phyloP scores from a whole-genome alignment of 106 monocot genomes.

The Acorus calamus region DNA sequence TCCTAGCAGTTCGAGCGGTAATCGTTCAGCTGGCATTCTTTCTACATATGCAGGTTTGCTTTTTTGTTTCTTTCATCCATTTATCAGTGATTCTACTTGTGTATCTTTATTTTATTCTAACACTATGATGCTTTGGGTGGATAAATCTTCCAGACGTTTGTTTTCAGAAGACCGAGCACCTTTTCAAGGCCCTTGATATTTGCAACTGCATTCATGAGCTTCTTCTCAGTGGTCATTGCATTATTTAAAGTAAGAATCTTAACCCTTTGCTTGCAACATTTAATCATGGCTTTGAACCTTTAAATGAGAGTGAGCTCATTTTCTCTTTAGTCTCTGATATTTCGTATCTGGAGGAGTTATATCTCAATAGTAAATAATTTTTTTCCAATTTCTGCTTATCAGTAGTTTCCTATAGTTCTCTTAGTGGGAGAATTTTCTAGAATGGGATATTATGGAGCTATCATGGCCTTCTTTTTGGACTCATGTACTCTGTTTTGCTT shows the following conservation, averaged over 20 bases:
- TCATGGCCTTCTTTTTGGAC: too few relatives aligned
- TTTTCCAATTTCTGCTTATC: neutral
- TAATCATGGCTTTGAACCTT: too few relatives aligned
- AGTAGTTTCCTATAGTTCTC: too few relatives aligned
- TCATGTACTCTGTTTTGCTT: too few relatives aligned
- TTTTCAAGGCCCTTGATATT: constrained; percentile 88
- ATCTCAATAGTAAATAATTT: neutral
- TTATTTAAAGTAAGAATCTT: constrained; percentile 75
- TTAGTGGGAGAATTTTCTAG: too few relatives aligned
- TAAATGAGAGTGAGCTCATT: neutral
- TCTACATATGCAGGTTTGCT: constrained; percentile 83
- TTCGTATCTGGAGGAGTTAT: neutral
- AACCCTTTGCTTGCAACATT: too few relatives aligned
- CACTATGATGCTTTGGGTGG: neutral
- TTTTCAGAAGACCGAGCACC: constrained; percentile 59
- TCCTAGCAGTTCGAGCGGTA: constrained; percentile 84
- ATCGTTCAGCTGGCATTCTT: constrained; percentile 97
- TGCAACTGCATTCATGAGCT: constrained; percentile 96
- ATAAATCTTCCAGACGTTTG: constrained; percentile 61
- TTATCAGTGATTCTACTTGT: neutral
- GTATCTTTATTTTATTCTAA: neutral
- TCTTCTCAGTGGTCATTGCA: constrained; percentile 99
- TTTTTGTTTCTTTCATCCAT: neutral
- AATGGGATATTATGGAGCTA: too few relatives aligned
- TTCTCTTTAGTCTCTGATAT: neutral